Base-by-base conservation (phyloP, 805 yeast genomes). In the Torulaspora delbrueckii region DNA sequence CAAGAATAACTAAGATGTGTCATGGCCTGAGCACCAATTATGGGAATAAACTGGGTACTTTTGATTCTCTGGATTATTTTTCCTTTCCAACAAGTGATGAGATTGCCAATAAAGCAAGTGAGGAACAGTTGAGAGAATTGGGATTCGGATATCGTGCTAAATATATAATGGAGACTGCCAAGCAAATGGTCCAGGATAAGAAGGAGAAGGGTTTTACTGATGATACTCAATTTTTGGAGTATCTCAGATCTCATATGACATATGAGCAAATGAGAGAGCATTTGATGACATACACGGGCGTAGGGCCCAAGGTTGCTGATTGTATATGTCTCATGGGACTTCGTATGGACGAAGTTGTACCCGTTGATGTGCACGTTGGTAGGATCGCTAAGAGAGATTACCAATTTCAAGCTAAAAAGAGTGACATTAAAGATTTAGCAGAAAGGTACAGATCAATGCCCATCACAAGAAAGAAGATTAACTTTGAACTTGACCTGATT, bases 221-320 rank as follows among this genome's bases (percentile, higher is more conserved):
- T 10, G 68, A 65, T n/a, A 68, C 73, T 2, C 57, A 62, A 1
- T 70, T 48, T 14, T 55, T 72, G 23, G 67, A 63, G 19, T 57
- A 62, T 27, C 70, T 75, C 34, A 52, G 58, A n/a, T 58, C 68
- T 24, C 59, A 59, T 0, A 68, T 83, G 50, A 67, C 89, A 8
- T 51, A 63, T 1, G 59, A 67, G 32, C 53, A 57, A 25, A 48
- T 60, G 12, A 55, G 65, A 40, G 68, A 63, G 30, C 58, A 55
- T 37, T 67, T 93, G 34, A 70, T 84, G 52, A 72, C 76, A 50
- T 83, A 85, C 55, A 72, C 77, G 3, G 99, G 99, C 0, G 96
- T 93, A 0, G 99, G 99, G 0, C 98, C 98, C 0, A 93, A 93
- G 67, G 98, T 93, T 1, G 97, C 99, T 0, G 99, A 93, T 57